Evolutionary conservation across 2,329 filamentous ascomycete species (phyloP).

Genomic region (Diaporthe vaccinii): DNA sequence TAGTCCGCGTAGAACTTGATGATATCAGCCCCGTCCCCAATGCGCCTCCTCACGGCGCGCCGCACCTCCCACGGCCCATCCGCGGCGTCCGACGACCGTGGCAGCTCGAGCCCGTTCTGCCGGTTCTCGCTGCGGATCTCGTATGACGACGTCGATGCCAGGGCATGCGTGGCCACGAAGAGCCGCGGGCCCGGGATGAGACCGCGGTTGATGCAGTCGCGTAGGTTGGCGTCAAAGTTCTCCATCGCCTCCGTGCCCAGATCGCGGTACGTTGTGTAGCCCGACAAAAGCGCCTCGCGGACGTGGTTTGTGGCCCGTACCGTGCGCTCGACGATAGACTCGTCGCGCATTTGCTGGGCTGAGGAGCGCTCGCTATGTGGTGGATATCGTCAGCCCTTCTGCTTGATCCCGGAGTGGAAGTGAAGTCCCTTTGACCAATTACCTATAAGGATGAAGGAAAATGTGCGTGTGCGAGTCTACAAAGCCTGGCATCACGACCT

Average conservation of each 20-base stretch:
- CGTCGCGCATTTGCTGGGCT: conserved; percentile 67
- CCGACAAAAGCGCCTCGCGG: conserved; percentile 65
- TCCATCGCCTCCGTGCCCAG: conserved; percentile 66
- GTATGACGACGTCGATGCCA: conserved; percentile 65
- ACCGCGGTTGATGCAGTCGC: conserved; percentile 67
- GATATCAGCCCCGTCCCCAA: conserved; percentile 63
- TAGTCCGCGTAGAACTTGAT: conserved; percentile 67
- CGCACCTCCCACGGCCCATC: conserved; percentile 63
- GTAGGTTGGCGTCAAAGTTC: conserved; percentile 63
- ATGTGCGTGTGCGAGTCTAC: conserved; percentile 70
- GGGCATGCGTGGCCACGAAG: conserved; percentile 66
- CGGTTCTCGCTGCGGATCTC: conserved; percentile 62
- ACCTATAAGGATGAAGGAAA: conserved; percentile 65
- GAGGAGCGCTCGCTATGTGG: conserved; percentile 53
- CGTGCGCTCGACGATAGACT: conserved; percentile 68
- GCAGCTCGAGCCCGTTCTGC: conserved; percentile 50
- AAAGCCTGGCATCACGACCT: conserved; percentile 64
- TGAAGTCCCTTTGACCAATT: conserved; percentile 43
- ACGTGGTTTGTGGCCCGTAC: conserved; percentile 68
- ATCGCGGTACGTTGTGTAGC: conserved; percentile 71
- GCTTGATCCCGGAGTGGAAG: not conserved
- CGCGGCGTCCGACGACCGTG: conserved; percentile 57
- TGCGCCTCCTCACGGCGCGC: conserved; percentile 59
- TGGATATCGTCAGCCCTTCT: conserved; percentile 18
- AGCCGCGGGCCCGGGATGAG: conserved; percentile 67